Evolutionary conservation across 2,329 filamentous ascomycete genomes (phyloP).

Genomic region (Fusarium sp.): DNA sequence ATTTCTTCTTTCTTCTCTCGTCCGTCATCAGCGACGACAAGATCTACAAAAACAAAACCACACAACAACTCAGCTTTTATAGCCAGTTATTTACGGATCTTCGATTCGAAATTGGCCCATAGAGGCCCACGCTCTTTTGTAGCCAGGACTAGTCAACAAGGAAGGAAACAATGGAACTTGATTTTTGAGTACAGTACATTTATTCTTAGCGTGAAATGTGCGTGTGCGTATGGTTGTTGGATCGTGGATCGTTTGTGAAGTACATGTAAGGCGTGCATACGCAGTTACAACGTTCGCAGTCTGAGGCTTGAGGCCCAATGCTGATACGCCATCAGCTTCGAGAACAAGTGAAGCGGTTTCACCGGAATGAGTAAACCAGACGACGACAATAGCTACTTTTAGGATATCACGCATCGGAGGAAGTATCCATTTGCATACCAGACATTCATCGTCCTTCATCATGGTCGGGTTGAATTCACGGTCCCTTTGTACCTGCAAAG

Average conservation of each 20-base stretch:
- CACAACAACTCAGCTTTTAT: constrained; percentile 6
- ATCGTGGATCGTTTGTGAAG: neutral
- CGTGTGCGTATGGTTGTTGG: neutral
- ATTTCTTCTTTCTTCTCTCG: constrained; percentile 41
- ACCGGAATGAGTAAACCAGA: neutral
- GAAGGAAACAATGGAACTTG: constrained; percentile 43
- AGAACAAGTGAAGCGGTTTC: neutral
- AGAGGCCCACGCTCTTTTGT: constrained; percentile 45
- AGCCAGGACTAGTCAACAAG: constrained; percentile 39
- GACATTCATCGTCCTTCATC: neutral
- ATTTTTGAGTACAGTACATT: constrained; percentile 1
- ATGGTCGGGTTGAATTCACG: constrained; percentile 1
- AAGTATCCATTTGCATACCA: constrained; percentile 4
- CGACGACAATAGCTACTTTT: neutral
- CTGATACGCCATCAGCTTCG: neutral
- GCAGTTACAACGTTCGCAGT: neutral
- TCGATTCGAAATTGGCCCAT: constrained; percentile 27
- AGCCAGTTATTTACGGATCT: constrained; percentile 25
- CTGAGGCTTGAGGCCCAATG: neutral
- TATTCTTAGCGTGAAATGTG: neutral
- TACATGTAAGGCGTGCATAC: neutral
- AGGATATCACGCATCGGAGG: neutral
- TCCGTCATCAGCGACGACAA: constrained; percentile 14
- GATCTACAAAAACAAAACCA: constrained; percentile 15
- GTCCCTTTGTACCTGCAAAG: constrained; percentile 3